Evolutionary conservation across 768 basidiomycete genomes (phyloP), one percentile per base, ranked within the genome.

Genomic region (Pisolithus orientalis): DNA sequence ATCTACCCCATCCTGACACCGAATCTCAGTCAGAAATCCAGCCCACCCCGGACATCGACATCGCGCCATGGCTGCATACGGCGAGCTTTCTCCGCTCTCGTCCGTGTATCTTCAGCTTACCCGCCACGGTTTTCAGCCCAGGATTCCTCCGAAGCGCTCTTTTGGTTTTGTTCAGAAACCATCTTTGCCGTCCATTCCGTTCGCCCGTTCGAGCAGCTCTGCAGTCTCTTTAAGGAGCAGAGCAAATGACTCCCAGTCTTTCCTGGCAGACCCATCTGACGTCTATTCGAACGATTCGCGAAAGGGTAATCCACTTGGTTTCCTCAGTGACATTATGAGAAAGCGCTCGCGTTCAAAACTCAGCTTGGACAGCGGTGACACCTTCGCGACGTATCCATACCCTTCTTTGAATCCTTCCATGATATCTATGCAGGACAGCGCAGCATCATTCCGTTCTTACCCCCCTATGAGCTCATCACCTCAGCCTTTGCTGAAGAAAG

Each of bases 281-380:
- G 63, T 48, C 70, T 69, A 65, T 10, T 57, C 74, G 39, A 58
- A 55, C 46, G 66, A 73, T 37, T 52, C 64, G 0, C 76, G 76
- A 47, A 83, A 74, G 64, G 63, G 71, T 32, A 83, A 79, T 65
- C 70, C 76, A 14, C 63, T 80, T 40, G 62, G 62, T 53, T 62
- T 59, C 16, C 66, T 79, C 51, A 66, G 67, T 49, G 71, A 74
- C 57, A 69, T 69, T 57, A 77, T 62, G 67, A 74, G 62, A 60
- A 65, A 63, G 63, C 71, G 67, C 56, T 70, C 72, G 39, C 70
- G 74, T 42, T 66, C 70, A 48, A 68, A 65, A 69, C 67, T 70
- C 66, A 67, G 62, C 64, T 57, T 68, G 71, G 63, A 57, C 62
- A 46, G 53, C 8, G 62, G 55, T 40, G 65, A 64, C 42, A 47